phyloP scores from a whole-genome alignment of 495 filamentous ascomycete species.

The Ascodesmis nigricans region DNA sequence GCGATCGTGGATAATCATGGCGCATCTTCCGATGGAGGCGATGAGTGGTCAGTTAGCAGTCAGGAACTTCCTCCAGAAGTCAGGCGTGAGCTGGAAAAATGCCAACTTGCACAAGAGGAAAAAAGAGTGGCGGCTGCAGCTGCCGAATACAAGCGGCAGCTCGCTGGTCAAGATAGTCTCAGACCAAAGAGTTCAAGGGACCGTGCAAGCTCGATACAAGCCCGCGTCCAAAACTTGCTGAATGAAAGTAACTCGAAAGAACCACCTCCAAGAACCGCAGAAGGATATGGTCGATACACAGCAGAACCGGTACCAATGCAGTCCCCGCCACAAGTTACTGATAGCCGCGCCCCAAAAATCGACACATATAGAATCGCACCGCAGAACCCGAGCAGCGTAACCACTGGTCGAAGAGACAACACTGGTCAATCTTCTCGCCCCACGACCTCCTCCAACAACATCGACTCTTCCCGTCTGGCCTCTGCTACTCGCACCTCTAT shows the following conservation, averaged over 20 bases:
- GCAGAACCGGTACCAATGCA: slow-evolving; percentile 27
- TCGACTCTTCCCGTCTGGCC: no score
- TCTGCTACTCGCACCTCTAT: no score
- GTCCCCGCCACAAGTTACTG: no score
- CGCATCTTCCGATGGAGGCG: slow-evolving; percentile 43
- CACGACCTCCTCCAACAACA: no score
- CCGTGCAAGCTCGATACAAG: slow-evolving; percentile 65
- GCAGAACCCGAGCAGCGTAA: no score
- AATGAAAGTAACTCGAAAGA: slow-evolving; percentile 42
- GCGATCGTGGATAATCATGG: slow-evolving; percentile 52
- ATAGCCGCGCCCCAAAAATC: no score
- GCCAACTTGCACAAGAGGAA: slow-evolving; percentile 70
- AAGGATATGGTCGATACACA: slow-evolving; percentile 73
- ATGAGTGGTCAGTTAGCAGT: slow-evolving; percentile 40
- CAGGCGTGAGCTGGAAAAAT: slow-evolving; percentile 70
- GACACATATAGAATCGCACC: no score
- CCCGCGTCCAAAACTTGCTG: slow-evolving; percentile 67
- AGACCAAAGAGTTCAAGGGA: slow-evolving; percentile 31
- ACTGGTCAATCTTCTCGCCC: no score
- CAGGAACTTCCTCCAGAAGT: slow-evolving; percentile 68
- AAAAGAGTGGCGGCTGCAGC: slow-evolving; percentile 75
- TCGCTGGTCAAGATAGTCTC: slow-evolving; percentile 39
- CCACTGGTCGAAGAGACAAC: no score
- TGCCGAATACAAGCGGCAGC: slow-evolving; percentile 65
- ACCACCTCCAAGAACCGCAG: slow-evolving; percentile 45